Percentiles rank a stretch among this genome's conserved stretches.
Conservation (phyloP, 2,329 filamentous ascomycete species). For the Graphilbum sp. region DNA sequence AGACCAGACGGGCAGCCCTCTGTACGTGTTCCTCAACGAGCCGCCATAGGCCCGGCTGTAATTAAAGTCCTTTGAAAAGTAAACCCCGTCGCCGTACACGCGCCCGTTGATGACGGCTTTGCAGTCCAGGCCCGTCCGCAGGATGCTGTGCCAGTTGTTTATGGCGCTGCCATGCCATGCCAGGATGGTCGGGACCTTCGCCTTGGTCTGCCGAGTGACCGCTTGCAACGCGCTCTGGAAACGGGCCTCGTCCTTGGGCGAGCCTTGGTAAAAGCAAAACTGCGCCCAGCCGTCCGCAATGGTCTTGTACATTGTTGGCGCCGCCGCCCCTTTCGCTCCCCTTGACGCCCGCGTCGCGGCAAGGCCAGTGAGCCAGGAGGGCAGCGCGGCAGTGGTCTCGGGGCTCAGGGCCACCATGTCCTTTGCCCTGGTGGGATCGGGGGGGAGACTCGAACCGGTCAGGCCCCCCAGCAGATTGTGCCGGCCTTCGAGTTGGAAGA, state of each 20-base stretch:
- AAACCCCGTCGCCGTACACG: constrained; percentile 63
- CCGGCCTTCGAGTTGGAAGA: constrained; percentile 52
- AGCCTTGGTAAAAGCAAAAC: constrained; percentile 77
- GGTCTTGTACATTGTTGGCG: neutral
- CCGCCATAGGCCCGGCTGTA: too few relatives aligned
- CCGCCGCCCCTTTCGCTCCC: too few relatives aligned
- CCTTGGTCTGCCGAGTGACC: constrained; percentile 15
- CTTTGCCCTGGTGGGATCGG: too few relatives aligned
- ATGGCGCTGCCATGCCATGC: constrained; percentile 73
- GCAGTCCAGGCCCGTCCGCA: constrained; percentile 68
- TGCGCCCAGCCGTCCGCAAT: constrained; percentile 42
- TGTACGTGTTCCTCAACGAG: too few relatives aligned
- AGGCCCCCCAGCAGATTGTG: neutral
- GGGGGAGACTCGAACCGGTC: neutral
- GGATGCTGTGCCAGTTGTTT: constrained; percentile 77
- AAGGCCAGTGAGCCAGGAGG: too few relatives aligned
- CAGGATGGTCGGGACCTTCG: constrained; percentile 52
- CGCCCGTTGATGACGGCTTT: constrained; percentile 46
- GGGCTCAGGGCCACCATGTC: too few relatives aligned
- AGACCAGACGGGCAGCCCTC: too few relatives aligned
- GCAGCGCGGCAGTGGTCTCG: too few relatives aligned
- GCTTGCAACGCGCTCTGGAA: constrained; percentile 49
- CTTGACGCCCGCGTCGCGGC: too few relatives aligned
- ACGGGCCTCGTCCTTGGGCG: constrained; percentile 67
- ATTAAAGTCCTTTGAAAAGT: constrained; percentile 48